These are phyloP conservation scores for Colletotrichum sidae DNA, from an alignment of 2,329 filamentous ascomycete species.

Conservation along the genomic window DNA sequence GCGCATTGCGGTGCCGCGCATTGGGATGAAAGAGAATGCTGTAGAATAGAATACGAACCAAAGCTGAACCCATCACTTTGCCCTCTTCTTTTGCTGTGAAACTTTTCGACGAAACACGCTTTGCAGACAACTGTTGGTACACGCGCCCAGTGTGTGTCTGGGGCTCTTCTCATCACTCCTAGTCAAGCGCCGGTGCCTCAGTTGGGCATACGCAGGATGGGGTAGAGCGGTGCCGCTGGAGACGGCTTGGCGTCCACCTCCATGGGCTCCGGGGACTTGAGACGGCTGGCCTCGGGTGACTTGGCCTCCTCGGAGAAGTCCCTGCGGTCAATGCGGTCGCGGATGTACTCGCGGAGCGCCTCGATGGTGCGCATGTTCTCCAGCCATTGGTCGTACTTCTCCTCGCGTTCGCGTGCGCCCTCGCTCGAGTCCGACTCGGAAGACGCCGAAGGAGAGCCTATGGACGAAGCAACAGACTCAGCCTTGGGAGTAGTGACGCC, in stretches of 20 bases:
- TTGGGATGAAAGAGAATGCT: constrained; percentile 25
- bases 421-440: constrained; percentile 65
- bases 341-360: constrained; percentile 68
- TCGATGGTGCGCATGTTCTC: constrained; percentile 75
- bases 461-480: constrained; percentile 56
- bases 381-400: constrained; percentile 73
- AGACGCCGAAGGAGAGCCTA: constrained; percentile 62
- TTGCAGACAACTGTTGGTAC: constrained; percentile 34
- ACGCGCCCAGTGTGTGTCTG: constrained; percentile 10
- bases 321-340: constrained; percentile 65
- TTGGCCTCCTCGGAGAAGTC: constrained; percentile 59
- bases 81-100: constrained; percentile 13
- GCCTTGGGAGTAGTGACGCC: constrained; percentile 57
- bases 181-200: constrained; percentile 37
- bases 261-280: constrained; percentile 39
- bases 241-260: constrained; percentile 35
- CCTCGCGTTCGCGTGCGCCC: constrained; percentile 67
- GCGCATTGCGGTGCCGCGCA: constrained; percentile 1
- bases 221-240: constrained; percentile 47
- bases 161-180: constrained; percentile 9
- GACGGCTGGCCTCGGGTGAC: constrained; percentile 39
- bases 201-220: constrained; percentile 53
- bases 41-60: constrained; percentile 36
- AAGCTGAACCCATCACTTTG: constrained; percentile 32
- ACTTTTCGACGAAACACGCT: constrained; percentile 32